A percentile compares a stretch with the other conserved stretches of the same genome.
These are phyloP conservation scores for Trichoderma koningii DNA, from an alignment of 2,329 filamentous ascomycete species.

Conservation along the genomic window DNA sequence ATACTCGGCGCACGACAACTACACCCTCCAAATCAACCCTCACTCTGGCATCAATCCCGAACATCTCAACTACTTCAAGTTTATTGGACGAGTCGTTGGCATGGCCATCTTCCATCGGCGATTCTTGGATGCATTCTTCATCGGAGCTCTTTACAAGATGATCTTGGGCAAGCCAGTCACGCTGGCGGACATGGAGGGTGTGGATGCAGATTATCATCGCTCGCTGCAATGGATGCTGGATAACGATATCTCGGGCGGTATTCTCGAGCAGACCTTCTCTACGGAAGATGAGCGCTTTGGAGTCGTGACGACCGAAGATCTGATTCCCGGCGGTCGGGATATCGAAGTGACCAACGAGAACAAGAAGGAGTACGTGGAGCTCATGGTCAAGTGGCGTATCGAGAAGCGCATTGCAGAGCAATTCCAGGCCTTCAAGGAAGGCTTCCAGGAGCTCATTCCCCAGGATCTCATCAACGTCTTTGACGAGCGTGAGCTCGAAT, in stretches of 20 bases:
- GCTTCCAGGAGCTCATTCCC: slow-evolving; percentile 96
- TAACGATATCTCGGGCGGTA: slow-evolving; percentile 89
- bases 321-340: slow-evolving; percentile 85
- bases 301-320: slow-evolving; percentile 88
- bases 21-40: slow-evolving; percentile 98
- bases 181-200: slow-evolving; percentile 96
- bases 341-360: slow-evolving; percentile 98
- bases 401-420: slow-evolving; percentile 98
- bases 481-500: slow-evolving; percentile 93
- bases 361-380: slow-evolving; percentile 97
- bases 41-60: slow-evolving; percentile 99
- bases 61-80: slow-evolving; percentile 99
- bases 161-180: slow-evolving; percentile 89
- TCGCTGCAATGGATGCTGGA: slow-evolving; percentile 97
- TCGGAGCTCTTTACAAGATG: slow-evolving; percentile 99
- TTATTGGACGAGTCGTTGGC: slow-evolving; percentile 95
- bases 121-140: slow-evolving; percentile 98
- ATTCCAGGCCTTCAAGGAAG: slow-evolving; percentile 95
- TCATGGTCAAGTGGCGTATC: slow-evolving; percentile 99
- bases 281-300: slow-evolving; percentile 98
- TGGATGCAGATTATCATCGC: slow-evolving; percentile 95
- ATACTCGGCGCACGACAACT: slow-evolving; percentile 99
- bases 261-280: slow-evolving; percentile 93
- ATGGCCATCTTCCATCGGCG: slow-evolving; percentile 96
- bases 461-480: slow-evolving; percentile 97